Conservation (phyloP, 1,284 basidiomycete genomes). For the Rhodotorula sp. region DNA sequence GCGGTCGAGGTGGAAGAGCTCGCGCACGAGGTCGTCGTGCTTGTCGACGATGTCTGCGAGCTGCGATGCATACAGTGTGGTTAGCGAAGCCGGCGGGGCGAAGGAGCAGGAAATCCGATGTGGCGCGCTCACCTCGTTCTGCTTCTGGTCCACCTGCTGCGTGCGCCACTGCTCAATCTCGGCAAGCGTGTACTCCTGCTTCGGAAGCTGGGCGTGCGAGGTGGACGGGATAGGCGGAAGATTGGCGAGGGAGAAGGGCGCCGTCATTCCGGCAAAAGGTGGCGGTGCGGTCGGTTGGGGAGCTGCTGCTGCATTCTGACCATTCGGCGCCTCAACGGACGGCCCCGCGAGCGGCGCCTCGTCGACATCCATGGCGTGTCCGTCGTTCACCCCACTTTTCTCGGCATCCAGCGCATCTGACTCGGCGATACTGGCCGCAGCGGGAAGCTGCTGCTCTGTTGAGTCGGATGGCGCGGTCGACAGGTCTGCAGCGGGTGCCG, state of each 20-base stretch:
- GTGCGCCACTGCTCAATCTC: conserved; percentile 25
- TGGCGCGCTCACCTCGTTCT: conserved; percentile 26
- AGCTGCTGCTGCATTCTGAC: not conserved
- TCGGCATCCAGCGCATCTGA: not conserved
- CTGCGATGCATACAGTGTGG: not conserved
- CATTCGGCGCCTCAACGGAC: not conserved
- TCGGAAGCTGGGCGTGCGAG: not conserved
- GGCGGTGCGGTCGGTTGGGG: not conserved
- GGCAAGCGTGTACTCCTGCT: not conserved
- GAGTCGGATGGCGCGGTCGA: conserved; percentile 11
- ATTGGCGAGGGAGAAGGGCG: not conserved
- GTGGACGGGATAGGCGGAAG: conserved; percentile 17
- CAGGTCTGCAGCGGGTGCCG: not conserved
- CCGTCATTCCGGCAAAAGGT: not conserved
- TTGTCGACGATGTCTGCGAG: conserved; percentile 35
- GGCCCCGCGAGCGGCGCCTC: not conserved
- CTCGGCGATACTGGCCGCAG: not conserved
- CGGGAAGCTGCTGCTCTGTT: not conserved
- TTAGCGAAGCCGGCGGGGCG: not conserved
- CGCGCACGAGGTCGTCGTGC: conserved; percentile 62
- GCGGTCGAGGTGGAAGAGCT: conserved; percentile 80
- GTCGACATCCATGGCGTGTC: not conserved
- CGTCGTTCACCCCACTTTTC: not conserved
- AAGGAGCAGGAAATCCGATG: not conserved
- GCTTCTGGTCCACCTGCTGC: conserved; percentile 24